Evolutionary conservation across 345 rosid species (phyloP), one percentile per base, ranked within the genome.

Genomic region (Pistacia integerrima): DNA sequence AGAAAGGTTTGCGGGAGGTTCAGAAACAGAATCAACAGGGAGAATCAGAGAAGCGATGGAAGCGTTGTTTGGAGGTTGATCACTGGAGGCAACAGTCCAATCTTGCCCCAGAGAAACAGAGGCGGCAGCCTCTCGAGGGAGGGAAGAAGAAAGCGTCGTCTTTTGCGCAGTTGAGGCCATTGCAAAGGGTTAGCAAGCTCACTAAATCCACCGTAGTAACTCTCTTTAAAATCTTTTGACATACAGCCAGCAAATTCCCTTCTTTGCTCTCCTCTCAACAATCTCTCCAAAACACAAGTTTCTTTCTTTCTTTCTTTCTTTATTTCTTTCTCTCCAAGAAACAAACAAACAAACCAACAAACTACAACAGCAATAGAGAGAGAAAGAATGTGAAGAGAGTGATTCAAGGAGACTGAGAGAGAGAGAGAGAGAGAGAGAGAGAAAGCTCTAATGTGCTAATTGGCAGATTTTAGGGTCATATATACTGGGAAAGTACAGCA

Each of bases 111-210:
- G 76, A 78, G 80, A 80, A 46, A 78, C 74, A n/a, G 88, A 25
- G 65, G 87, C 78, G 64, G 88, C 80, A 48, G 88, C 75, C 65
- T 76, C 67, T 55, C 65, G 64, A n/a, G 85, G 62, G 38, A 49
- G 36, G 60, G 69, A 57, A 74, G 46, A 14, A 77, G 76, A 65
- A 74, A 83, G 84, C 98, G 97, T 83, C 94, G 94, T 73, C 84
- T 84, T 90, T 93, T 93, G 73, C 98, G 92, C 36, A 92, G 89
- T 60, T 93, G 98, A 69, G 98, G 98, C 94, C 98, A 93, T 95
- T 93, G 99, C 68, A 90, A 77, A 57, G 98, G 98, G 81, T 95
- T 95, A 51, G 85, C 88, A 61, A 89, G 91, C 83, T 83, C 92
- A 58, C 97, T 94, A 85, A 92, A 87, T 90, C 92, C 98, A 85